Conservation (phyloP, 2,329 filamentous ascomycete species). For the Rhynchosporium secalis region DNA sequence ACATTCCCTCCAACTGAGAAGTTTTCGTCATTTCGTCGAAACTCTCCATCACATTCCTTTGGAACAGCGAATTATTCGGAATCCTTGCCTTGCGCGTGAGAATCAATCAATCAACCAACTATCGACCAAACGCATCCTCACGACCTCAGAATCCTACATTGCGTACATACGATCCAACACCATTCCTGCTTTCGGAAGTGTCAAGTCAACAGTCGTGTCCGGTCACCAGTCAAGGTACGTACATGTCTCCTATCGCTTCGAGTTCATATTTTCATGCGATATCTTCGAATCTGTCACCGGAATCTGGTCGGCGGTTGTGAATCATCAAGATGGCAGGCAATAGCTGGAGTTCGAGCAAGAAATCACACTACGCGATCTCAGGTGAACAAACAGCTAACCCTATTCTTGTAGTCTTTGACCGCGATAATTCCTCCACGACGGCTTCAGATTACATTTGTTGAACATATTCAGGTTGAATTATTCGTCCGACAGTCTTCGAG, state of each 20-base stretch:
- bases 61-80: slow-evolving; percentile 34
- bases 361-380: not conserved
- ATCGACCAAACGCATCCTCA: not conserved
- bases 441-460: slow-evolving; percentile 23
- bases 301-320: not conserved
- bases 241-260: not conserved
- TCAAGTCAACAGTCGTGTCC: slow-evolving; percentile 10
- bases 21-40: slow-evolving; percentile 25
- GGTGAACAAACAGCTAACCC: slow-evolving; percentile 29
- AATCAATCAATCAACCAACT: not conserved
- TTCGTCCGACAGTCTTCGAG: slow-evolving; percentile 26
- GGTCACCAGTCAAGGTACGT: slow-evolving; percentile 32
- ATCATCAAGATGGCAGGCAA: not conserved
- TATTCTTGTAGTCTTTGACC: slow-evolving; percentile 21
- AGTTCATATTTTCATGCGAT: not conserved
- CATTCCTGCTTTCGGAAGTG: slow-evolving; percentile 6
- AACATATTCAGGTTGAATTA: slow-evolving; percentile 14
- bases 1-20: slow-evolving; percentile 41
- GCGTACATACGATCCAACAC: not conserved
- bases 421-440: slow-evolving; percentile 20
- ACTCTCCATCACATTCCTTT: slow-evolving; percentile 43
- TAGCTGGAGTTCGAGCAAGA: not conserved
- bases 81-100: not conserved
- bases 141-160: slow-evolving; percentile 13
- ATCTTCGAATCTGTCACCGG: not conserved